Evolutionary conservation across 257 asterid species (phyloP), one percentile per base, ranked within the genome.

Genomic region (Solanum bukasovii): DNA sequence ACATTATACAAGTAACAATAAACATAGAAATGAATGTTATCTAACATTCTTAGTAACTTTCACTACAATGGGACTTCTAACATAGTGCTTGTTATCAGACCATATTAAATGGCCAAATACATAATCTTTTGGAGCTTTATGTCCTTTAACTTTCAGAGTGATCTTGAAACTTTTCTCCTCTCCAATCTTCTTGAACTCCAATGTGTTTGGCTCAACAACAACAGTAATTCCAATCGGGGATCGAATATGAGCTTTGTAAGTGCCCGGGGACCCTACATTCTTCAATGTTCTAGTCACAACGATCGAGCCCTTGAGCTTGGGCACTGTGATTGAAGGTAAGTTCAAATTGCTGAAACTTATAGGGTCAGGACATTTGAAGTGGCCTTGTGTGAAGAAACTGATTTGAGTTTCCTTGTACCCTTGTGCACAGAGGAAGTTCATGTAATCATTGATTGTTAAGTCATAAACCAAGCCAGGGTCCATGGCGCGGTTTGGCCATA

Each of bases 401-500:
- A 97, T 87, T 74, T 91, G 92, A 44, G 56, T 85, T 14, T 85
- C 73, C 49, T 93, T 95, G 90, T 91, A 93, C 67, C 97, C 98
- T 21, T 92, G 90, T 14, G 97, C 89, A 88, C 98, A 97, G n/a
- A 97, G 87, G 87, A 95, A 94, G 87, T 77, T 75, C 86, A 94
- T 86, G 92, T 96, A 95, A 63, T 97, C 99, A 2, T 29, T 29
- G 38, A 25, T 42, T 0, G 91, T 72, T 49, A 93, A 82, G 88
- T 97, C 99, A 25, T 97, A 97, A 13, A 97, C 95, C 90, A 97
- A 88, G 9, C 99, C 99, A 7, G 99, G 98, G 88, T 97, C 96
- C 97, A 94, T 94, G 16, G 98, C 98, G 0, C 95, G 93, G 94
- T 96, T 96, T 35, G 99, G 98, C 63, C 92, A 91, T 83, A 96